Evolutionary conservation across 495 filamentous ascomycete genomes (phyloP), one percentile per base, ranked within the genome.

Genomic region (Terfezia boudieri): DNA sequence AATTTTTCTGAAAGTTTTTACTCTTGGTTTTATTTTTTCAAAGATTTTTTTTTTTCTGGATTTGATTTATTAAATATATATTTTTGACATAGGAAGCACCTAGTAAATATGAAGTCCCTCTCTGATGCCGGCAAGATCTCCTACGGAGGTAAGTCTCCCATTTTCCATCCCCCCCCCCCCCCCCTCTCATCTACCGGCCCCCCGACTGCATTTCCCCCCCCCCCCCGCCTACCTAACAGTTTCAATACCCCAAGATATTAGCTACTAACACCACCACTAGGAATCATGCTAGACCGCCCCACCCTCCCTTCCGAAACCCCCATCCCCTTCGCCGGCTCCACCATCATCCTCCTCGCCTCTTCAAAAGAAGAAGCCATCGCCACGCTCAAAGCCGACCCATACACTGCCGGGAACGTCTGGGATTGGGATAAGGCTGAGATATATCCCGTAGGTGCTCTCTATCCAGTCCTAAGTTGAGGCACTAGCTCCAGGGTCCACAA

Each of bases 351-450:
- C 5, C 53, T 71, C 10, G 86, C 77, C 4, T 72, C 76, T 52
- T 77, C 69, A 14, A 79, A 76, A 62, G 86, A 86, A 53, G 78
- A 82, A 64, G 76, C 84, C 0, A 62, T 80, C 41, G 71, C 81
- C 63, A 60, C 73, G 9, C 61, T 95, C 50, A 74, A 75, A 65
- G 71, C 78, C 11, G 88, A 95, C 64, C 71, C 86, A 8, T 94
- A 94, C 61, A 68, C 70, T 16, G 68, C 62, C 53, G 66, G 58
- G n/a, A 81, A 76, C 0, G 83, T 95, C 12, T 94, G 88, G 88
- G 84, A 94, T 73, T 69, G 80, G 57, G 76, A 81, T 16, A 87
- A 84, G 63, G 80, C 83, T 53, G 60, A 68, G 53, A 66, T 69
- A 12, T 67, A 64, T 52, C 64, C 67, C 0, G 61, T 63, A 49